phyloP scores from a whole-genome alignment of 129 eudicot species.

The Artemisia tridentata region DNA sequence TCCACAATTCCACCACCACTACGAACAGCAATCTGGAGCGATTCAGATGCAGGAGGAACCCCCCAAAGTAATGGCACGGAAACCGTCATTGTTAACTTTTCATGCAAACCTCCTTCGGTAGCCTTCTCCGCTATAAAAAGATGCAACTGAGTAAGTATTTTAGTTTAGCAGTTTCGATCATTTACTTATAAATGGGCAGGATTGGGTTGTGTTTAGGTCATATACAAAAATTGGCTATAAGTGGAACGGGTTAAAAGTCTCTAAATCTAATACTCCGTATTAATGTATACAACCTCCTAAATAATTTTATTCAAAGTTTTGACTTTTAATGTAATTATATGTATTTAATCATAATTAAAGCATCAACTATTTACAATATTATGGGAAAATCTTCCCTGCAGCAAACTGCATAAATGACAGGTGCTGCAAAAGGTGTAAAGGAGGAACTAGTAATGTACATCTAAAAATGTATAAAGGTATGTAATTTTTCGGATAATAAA shows the following conservation, averaged over 20 bases:
- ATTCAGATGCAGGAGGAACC: constrained; percentile 97
- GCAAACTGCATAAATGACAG: too few relatives aligned
- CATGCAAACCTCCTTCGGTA: constrained; percentile 73
- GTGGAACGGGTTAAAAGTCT: not conserved
- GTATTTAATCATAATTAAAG: not conserved
- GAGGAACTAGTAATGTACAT: too few relatives aligned
- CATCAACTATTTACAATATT: not conserved
- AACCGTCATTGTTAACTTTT: constrained; percentile 86
- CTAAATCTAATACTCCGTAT: not conserved
- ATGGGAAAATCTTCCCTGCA: too few relatives aligned
- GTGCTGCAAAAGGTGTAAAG: too few relatives aligned
- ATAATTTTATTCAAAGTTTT: not conserved
- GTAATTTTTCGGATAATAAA: too few relatives aligned
- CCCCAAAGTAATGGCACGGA: constrained; percentile 98
- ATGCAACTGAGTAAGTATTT: not conserved
- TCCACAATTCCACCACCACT: constrained; percentile 97
- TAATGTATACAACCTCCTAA: constrained; percentile 1
- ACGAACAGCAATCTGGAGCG: constrained; percentile 79
- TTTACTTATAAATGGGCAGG: not conserved
- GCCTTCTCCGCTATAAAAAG: constrained; percentile 64
- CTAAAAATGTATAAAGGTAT: too few relatives aligned
- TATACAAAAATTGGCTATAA: not conserved
- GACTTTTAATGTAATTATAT: not conserved
- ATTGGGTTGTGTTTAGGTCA: not conserved
- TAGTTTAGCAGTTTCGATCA: too few relatives aligned